phyloP scores from a whole-genome alignment of 1,139 yeast species.

The Magnusiomyces tetraspermus region DNA sequence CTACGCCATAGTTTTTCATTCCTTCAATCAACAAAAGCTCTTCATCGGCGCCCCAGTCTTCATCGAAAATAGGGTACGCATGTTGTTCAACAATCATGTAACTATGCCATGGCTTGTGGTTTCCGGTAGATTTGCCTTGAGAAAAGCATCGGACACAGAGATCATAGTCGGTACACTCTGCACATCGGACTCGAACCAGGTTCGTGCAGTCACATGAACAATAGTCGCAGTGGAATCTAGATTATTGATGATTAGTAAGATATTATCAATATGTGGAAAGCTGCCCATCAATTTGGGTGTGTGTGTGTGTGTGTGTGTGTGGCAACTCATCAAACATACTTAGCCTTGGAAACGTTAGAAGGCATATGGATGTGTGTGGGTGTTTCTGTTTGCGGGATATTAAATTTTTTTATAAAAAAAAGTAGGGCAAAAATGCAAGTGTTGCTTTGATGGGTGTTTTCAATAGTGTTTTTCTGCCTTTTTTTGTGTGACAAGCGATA shows the following conservation, averaged over 20 bases:
- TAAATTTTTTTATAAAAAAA: too few relatives aligned
- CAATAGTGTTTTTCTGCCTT: too few relatives aligned
- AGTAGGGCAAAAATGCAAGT: too few relatives aligned
- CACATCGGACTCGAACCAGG: slow-evolving; percentile 83
- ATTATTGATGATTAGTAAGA: not conserved
- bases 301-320: too few relatives aligned
- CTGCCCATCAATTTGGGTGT: too few relatives aligned
- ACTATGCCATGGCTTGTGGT: slow-evolving; percentile 91
- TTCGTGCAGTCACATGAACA: slow-evolving; percentile 93
- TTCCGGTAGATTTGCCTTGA: slow-evolving; percentile 67
- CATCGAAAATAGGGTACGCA: slow-evolving; percentile 82
- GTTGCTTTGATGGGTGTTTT: too few relatives aligned
- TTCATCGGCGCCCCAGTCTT: slow-evolving; percentile 98
- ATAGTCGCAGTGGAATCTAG: slow-evolving; percentile 74
- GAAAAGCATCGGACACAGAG: slow-evolving; percentile 95
- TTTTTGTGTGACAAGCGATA: too few relatives aligned
- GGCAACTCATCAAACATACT: not conserved
- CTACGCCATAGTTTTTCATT: slow-evolving; percentile 64
- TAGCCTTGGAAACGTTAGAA: not conserved
- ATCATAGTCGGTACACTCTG: slow-evolving; percentile 87
- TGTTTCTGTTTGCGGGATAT: too few relatives aligned
- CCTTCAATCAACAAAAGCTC: slow-evolving; percentile 84
- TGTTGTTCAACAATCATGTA: slow-evolving; percentile 89
- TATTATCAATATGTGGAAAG: not conserved
- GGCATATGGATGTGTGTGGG: too few relatives aligned